Evolutionary conservation across 495 filamentous ascomycete genomes (phyloP).

Genomic region (Aspergillus sparsus): DNA sequence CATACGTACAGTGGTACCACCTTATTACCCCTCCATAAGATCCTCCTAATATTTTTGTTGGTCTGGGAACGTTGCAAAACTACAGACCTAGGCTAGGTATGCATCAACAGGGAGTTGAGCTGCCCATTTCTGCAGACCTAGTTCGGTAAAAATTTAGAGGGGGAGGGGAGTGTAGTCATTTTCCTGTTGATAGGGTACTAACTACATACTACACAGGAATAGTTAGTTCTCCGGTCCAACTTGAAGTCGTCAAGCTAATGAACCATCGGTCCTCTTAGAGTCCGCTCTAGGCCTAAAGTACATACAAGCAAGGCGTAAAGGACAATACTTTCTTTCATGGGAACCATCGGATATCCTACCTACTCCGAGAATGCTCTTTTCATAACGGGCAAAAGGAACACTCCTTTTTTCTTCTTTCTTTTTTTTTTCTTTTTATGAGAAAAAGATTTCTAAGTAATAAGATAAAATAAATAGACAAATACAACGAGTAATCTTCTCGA

Average conservation of each 20-base stretch:
- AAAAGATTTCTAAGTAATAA: too few species aligned
- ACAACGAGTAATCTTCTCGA: background rate
- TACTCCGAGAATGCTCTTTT: too few species aligned
- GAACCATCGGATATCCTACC: too few species aligned
- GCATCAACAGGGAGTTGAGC: too few species aligned
- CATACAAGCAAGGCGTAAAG: background rate
- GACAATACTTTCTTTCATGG: background rate
- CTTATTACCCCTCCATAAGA: too few species aligned
- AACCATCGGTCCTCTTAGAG: background rate
- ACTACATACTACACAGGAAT: background rate
- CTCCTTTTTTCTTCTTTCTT: background rate
- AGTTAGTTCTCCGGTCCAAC: background rate
- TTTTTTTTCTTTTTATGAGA: background rate
- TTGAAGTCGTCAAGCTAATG: background rate
- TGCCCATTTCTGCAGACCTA: conserved; percentile 14
- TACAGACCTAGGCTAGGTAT: too few species aligned
- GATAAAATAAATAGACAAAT: background rate
- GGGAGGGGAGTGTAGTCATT: too few species aligned
- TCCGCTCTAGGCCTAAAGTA: background rate
- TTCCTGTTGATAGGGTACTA: conserved; percentile 8
- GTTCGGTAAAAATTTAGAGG: conserved; percentile 6
- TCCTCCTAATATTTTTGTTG: too few species aligned
- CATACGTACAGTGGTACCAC: too few species aligned
- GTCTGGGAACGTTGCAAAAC: too few species aligned
- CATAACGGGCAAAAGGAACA: background rate